Conservation (phyloP, 2,329 filamentous ascomycete species). For the Emergomyces orientalis region DNA sequence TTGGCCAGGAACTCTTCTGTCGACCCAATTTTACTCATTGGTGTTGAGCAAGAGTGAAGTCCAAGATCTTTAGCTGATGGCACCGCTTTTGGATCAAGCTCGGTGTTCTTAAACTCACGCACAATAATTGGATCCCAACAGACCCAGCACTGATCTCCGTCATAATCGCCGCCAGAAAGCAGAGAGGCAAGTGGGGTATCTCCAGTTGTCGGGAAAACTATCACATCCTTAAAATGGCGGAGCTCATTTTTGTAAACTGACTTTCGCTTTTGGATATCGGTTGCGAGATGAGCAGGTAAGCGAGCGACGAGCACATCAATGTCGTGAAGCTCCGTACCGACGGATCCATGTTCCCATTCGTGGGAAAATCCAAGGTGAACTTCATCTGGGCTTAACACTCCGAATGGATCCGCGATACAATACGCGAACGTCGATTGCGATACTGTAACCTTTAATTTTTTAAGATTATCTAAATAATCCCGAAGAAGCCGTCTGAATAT, state of each 20-base stretch:
- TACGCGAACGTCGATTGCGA: conserved; percentile 45
- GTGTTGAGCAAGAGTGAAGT: conserved; percentile 38
- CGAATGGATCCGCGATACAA: conserved; percentile 49
- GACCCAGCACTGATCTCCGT: conserved; percentile 53
- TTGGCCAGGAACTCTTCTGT: conserved; percentile 35
- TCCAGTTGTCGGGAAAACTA: conserved; percentile 49
- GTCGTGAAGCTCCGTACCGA: conserved; percentile 38
- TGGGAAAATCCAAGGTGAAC: conserved; percentile 48
- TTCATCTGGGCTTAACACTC: conserved; percentile 44
- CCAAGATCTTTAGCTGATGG: conserved; percentile 37
- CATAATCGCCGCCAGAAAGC: conserved; percentile 56
- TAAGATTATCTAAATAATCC: conserved; percentile 35
- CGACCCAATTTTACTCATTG: conserved; percentile 33
- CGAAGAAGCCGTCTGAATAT: conserved; percentile 33
- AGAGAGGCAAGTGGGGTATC: conserved; percentile 47
- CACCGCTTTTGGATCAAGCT: conserved; percentile 29
- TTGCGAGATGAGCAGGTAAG: conserved; percentile 48
- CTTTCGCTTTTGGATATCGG: conserved; percentile 49
- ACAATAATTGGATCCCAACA: conserved; percentile 51
- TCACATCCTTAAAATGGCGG: conserved; percentile 47
- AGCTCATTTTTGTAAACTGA: conserved; percentile 45
- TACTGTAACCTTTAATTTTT: conserved; percentile 42
- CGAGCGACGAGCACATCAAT: conserved; percentile 48
- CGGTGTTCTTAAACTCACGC: conserved; percentile 44
- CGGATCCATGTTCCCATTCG: conserved; percentile 34